Evolutionary conservation across 805 yeast species (phyloP).

Genomic region (Limtongia smithiae): DNA sequence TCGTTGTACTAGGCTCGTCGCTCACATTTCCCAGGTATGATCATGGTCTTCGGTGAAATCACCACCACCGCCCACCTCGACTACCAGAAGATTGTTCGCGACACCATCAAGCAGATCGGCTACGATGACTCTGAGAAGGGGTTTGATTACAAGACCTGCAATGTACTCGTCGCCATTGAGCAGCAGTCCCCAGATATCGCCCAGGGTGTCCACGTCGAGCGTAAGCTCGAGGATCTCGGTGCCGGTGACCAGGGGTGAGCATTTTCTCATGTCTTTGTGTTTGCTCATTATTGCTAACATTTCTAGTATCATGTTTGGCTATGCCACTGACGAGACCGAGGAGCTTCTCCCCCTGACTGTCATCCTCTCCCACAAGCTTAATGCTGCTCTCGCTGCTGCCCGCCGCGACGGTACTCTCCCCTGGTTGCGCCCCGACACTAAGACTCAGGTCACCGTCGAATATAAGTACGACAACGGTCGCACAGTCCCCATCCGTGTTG

Average conservation of each 20-base stretch:
- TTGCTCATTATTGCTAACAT: neutral
- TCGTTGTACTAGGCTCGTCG: neutral
- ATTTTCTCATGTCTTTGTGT: neutral
- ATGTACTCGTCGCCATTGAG: conserved; percentile 97
- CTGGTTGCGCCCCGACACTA: conserved; percentile 99
- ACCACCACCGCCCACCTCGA: conserved; percentile 94
- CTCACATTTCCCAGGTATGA: conserved; percentile 50
- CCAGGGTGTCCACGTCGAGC: conserved; percentile 96
- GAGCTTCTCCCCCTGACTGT: conserved; percentile 95
- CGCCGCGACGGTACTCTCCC: conserved; percentile 92
- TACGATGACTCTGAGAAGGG: conserved; percentile 95
- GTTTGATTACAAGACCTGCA: conserved; percentile 98
- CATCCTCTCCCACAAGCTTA: conserved; percentile 89
- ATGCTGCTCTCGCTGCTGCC: conserved; percentile 94
- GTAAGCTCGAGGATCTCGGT: conserved; percentile 93
- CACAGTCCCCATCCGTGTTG: conserved; percentile 91
- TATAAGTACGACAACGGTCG: conserved; percentile 93
- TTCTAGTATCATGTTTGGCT: conserved; percentile 93
- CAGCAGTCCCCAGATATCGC: conserved; percentile 99
- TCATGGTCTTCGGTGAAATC: conserved; percentile 98
- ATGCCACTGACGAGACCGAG: conserved; percentile 98
- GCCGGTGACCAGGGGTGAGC: conserved; percentile 91
- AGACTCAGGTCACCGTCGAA: conserved; percentile 98
- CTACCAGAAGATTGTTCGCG: conserved; percentile 96
- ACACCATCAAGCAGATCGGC: conserved; percentile 97